phyloP scores from a whole-genome alignment of 83 land plant genomes.

The Thuja plicata region DNA sequence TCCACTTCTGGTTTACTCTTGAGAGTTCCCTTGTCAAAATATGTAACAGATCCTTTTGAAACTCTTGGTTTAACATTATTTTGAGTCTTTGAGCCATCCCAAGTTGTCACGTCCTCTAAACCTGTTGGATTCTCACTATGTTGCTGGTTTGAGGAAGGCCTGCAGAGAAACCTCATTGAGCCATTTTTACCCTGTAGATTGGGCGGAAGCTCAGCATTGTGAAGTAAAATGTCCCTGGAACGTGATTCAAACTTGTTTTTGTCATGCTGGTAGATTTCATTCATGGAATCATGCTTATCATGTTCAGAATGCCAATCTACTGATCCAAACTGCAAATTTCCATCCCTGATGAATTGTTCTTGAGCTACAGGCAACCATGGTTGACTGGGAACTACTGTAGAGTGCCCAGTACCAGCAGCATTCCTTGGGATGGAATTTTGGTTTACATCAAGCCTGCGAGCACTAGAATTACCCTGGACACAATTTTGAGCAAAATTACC shows the following conservation, averaged over 20 bases:
- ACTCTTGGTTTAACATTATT: background rate
- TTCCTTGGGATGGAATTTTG: background rate
- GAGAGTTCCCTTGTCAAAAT: background rate
- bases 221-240: background rate
- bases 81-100: slow-evolving; percentile 1
- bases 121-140: background rate
- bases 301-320: slow-evolving; percentile 3
- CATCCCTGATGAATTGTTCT: slow-evolving; percentile 8
- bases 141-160: slow-evolving; percentile 11
- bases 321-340: slow-evolving; percentile 1
- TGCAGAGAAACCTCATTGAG: slow-evolving; percentile 1
- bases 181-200: slow-evolving; percentile 10
- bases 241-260: background rate
- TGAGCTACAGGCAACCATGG: background rate
- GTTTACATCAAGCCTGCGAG: background rate
- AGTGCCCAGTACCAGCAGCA: background rate
- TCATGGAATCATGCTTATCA: background rate
- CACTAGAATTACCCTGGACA: background rate
- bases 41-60: slow-evolving; percentile 1
- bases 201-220: slow-evolving; percentile 1
- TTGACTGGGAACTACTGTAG: background rate
- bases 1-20: background rate
- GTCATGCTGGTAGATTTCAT: background rate
- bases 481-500: background rate
- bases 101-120: background rate